Evolutionary conservation across 1,284 basidiomycete species (phyloP).

Genomic region (Ceratobasidium sp.): DNA sequence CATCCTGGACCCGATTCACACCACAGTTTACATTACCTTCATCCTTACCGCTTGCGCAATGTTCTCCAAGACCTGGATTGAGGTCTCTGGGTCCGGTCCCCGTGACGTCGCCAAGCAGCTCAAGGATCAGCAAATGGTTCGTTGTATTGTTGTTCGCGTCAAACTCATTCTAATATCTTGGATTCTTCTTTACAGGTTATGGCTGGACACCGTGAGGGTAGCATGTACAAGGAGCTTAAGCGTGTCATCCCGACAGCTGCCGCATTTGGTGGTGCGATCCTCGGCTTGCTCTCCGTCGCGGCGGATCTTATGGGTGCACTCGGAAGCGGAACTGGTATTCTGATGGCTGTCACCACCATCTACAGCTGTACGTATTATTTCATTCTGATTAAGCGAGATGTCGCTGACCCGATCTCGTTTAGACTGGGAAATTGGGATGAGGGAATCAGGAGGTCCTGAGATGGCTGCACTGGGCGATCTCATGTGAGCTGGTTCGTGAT

Average conservation of each 20-base stretch:
- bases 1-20: constrained; percentile 93
- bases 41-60: constrained; percentile 95
- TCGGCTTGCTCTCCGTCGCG: constrained; percentile 91
- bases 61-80: constrained; percentile 99
- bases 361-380: constrained; percentile 81
- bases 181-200: constrained; percentile 75
- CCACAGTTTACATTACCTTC: constrained; percentile 90
- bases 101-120: constrained; percentile 97
- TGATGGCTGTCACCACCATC: constrained; percentile 98
- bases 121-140: constrained; percentile 97
- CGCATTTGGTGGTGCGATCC: constrained; percentile 95
- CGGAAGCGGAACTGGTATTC: constrained; percentile 95
- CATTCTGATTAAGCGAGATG: neutral
- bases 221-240: constrained; percentile 99
- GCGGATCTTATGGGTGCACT: constrained; percentile 98
- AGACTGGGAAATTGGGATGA: constrained; percentile 85
- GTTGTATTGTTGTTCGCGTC: neutral
- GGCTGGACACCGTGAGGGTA: constrained; percentile 96
- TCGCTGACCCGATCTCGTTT: constrained; percentile 22
- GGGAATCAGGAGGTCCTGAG: constrained; percentile 80
- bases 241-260: constrained; percentile 97
- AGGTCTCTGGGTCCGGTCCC: constrained; percentile 95
- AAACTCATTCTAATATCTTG: constrained; percentile 52
- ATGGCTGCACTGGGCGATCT: constrained; percentile 76
- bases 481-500: constrained; percentile 29